These are phyloP conservation scores for Penicillium cinerascens DNA, from an alignment of 495 filamentous ascomycete species.

Conservation along the genomic window DNA sequence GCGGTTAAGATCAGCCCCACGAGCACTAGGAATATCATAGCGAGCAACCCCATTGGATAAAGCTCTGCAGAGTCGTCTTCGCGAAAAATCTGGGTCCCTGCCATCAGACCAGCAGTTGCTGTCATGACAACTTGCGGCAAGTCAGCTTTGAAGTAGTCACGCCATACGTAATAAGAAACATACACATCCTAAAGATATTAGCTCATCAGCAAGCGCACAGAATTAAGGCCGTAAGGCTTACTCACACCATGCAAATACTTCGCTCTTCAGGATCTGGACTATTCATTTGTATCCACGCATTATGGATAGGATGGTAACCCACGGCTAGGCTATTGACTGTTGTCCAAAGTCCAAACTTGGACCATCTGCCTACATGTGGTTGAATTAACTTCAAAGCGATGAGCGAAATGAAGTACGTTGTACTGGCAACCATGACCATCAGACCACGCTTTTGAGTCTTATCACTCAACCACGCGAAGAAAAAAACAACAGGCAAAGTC, in stretches of 20 bases:
- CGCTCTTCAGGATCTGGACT: slow-evolving; percentile 21
- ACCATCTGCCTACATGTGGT: slow-evolving; percentile 19
- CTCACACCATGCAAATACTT: slow-evolving; percentile 32
- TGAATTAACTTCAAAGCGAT: slow-evolving; percentile 13
- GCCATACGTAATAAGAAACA: background rate
- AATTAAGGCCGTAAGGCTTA: background rate
- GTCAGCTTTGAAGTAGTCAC: background rate
- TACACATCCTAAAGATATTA: slow-evolving; percentile 26
- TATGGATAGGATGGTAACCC: slow-evolving; percentile 35
- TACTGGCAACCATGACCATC: slow-evolving; percentile 22
- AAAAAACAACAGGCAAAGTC: slow-evolving; percentile 29
- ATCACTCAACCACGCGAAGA: slow-evolving; percentile 32
- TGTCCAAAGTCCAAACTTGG: slow-evolving; percentile 30
- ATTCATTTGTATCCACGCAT: slow-evolving; percentile 36
- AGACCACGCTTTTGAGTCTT: slow-evolving; percentile 18
- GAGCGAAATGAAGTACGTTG: slow-evolving; percentile 21
- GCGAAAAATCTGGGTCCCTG: slow-evolving; percentile 31
- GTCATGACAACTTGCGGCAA: slow-evolving; percentile 27
- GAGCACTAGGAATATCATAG: slow-evolving; percentile 22
- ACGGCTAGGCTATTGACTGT: slow-evolving; percentile 28
- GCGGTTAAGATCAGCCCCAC: slow-evolving; percentile 13
- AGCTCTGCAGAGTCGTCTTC: slow-evolving; percentile 16
- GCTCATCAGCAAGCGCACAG: background rate
- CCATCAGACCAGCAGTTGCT: slow-evolving; percentile 29
- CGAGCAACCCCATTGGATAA: slow-evolving; percentile 21